Conservation (phyloP, 805 yeast genomes). For the Metschnikowia proteae region DNA sequence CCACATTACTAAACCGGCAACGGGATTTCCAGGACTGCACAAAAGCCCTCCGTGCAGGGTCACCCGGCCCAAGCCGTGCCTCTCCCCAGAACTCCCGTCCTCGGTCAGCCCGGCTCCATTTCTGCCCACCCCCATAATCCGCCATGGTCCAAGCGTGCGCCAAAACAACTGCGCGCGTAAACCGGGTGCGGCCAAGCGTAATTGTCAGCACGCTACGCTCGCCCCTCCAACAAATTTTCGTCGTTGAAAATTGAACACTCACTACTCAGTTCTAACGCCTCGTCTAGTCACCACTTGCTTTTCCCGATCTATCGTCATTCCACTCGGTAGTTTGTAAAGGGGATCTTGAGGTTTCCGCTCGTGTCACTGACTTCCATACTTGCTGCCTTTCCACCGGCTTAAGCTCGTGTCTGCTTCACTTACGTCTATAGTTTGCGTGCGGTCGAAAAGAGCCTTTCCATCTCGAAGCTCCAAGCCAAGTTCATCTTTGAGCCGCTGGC, state of each 20-base stretch:
- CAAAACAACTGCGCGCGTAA: background rate
- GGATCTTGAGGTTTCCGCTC: constrained; percentile 14
- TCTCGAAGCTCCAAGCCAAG: background rate
- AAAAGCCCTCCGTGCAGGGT: too few relatives aligned
- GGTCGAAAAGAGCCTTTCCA: background rate
- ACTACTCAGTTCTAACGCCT: constrained; percentile 11
- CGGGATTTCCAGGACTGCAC: too few relatives aligned
- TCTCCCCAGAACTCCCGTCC: too few relatives aligned
- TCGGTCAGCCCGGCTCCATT: too few relatives aligned
- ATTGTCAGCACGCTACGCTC: constrained; percentile 14
- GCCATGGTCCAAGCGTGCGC: background rate
- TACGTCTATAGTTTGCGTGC: background rate
- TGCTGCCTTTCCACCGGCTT: background rate
- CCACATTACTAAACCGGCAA: too few relatives aligned
- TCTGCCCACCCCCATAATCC: too few relatives aligned
- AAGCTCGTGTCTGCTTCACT: constrained; percentile 1
- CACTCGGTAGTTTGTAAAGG: constrained; percentile 9
- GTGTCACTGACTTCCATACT: constrained; percentile 7
- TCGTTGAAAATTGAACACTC: constrained; percentile 6
- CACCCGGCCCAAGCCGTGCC: too few relatives aligned
- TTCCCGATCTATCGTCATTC: constrained; percentile 4
- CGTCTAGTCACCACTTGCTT: constrained; percentile 11
- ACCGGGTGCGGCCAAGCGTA: constrained; percentile 7
- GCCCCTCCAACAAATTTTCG: constrained; percentile 20
- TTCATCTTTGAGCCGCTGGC: background rate